Percentiles rank a stretch among this genome's conserved stretches.
phyloP scores from a whole-genome alignment of 805 yeast genomes.

The Sugiyamaella smithiae region DNA sequence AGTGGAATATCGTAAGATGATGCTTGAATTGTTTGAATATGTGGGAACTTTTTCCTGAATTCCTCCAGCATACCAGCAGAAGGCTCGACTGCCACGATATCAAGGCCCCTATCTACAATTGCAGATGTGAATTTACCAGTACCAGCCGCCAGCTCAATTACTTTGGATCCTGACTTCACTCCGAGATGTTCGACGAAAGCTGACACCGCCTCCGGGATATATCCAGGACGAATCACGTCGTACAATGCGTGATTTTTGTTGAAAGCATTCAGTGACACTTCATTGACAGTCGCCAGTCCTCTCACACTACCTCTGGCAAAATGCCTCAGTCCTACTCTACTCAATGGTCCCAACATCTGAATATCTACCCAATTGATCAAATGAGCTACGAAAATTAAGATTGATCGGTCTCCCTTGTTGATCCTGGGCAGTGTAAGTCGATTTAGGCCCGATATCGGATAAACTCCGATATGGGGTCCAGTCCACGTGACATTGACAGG shows the following conservation, averaged over 20 bases:
- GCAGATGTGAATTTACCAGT: conserved; percentile 60
- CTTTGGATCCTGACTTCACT: conserved; percentile 33
- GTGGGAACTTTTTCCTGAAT: conserved; percentile 48
- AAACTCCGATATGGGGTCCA: no score
- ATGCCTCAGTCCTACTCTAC: no score
- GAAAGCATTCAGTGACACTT: conserved; percentile 48
- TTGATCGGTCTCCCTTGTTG: no score
- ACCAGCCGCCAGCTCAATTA: conserved; percentile 56
- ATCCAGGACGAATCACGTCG: conserved; percentile 53
- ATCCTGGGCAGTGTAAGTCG: no score
- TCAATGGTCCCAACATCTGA: no score
- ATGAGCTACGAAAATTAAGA: no score
- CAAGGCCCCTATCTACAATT: conserved; percentile 42
- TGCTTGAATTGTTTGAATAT: conserved; percentile 38
- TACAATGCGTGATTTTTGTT: conserved; percentile 50
- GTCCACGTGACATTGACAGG: no score
- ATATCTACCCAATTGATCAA: background rate
- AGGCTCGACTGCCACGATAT: conserved; percentile 52
- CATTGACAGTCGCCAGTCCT: conserved; percentile 25
- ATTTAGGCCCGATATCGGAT: no score
- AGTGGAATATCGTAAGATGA: conserved; percentile 49
- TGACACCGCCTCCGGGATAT: conserved; percentile 42
- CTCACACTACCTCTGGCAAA: background rate
- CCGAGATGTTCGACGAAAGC: conserved; percentile 41
- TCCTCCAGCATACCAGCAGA: conserved; percentile 54